Base-by-base conservation (phyloP, 345 rosid species). In the Combretum micranthum region DNA sequence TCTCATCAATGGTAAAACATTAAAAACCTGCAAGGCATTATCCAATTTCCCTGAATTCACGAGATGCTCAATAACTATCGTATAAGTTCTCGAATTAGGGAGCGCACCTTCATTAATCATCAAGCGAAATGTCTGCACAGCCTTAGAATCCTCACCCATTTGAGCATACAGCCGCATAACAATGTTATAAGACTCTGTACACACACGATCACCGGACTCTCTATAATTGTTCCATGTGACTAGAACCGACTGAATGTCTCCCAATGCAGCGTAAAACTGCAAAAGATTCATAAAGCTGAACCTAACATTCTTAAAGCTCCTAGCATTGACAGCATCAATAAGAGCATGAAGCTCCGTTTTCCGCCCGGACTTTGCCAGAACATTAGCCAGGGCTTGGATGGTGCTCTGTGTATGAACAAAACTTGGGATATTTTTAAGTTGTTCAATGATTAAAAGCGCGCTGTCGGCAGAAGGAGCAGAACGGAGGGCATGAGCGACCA, bases 1-100 rank as follows among this genome's bases (percentile, higher is more conserved):
- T 69, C 98, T 84, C 90, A 88, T 86, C 66, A 65, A 59, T 2
- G 98, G 95, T 77, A 92, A 75, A 0, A 77, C 13, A 47, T 42
- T 53, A 19, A 88, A 92, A 64, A 88, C 51, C 63, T 80, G 73
- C 64, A 84, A 32, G 2, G 93, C 96, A 1, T 80, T 53, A 75
- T 86, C 87, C 76, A 86, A 65, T 68, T 73, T 76, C 60, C 83
- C 82, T 1, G 68, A 62, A 52, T 20, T 64, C 61, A 84, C 57
- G 53, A 92, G 81, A 71, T 92, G 95, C 74, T 88, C 86, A 45
- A 86, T 77, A 70, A 92, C 75, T 63, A 84, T 80, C 0, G 90
- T 86, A 22, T 77, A 92, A 16, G 90, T 92, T 68, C 98, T 84
- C 6, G 90, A 81, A 77, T 92, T 88, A 0, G 96, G 96, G 56